Percentiles rank a stretch among this genome's conserved stretches.
phyloP scores from a whole-genome alignment of 2,329 filamentous ascomycete genomes.

The Hortaea sp. region DNA sequence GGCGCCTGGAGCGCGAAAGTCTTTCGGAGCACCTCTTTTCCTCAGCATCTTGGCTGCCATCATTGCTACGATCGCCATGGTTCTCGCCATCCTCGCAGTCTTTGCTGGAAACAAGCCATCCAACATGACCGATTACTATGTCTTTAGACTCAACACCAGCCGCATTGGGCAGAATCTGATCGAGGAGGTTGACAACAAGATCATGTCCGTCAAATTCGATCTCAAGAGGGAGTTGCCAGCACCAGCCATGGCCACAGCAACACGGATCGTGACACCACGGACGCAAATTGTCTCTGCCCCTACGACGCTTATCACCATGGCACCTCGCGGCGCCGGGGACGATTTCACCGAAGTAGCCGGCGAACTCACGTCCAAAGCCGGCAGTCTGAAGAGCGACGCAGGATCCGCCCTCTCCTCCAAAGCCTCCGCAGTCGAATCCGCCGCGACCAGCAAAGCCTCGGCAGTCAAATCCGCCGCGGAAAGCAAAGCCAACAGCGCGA shows the following conservation, averaged over 20 bases:
- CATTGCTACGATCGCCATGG: constrained; percentile 44
- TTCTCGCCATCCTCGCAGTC: constrained; percentile 50
- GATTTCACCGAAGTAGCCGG: constrained; percentile 18
- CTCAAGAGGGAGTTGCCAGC: not conserved
- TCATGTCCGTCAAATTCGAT: constrained; percentile 2
- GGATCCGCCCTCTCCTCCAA: constrained; percentile 9
- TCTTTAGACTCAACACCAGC: constrained; percentile 51
- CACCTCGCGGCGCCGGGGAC: constrained; percentile 14
- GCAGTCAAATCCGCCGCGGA: constrained; percentile 14
- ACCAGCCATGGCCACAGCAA: not conserved
- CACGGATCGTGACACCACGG: constrained; percentile 2
- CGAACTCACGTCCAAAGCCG: not conserved
- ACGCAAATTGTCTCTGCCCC: constrained; percentile 6
- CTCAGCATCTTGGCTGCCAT: constrained; percentile 7
- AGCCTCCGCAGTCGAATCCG: constrained; percentile 12
- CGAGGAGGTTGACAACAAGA: constrained; percentile 19
- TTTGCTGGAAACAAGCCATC: constrained; percentile 49
- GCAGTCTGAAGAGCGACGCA: constrained; percentile 3
- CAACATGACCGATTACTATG: constrained; percentile 47
- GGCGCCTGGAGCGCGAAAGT: not conserved
- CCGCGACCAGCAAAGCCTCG: constrained; percentile 10
- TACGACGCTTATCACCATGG: constrained; percentile 12
- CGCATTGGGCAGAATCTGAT: constrained; percentile 37
- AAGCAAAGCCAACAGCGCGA: constrained; percentile 14
- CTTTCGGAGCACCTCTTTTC: not conserved